A percentile compares a stretch with the other conserved stretches of the same genome.
These are phyloP conservation scores for Capsicum baccatum DNA, from an alignment of 257 asterid genomes.

Conservation along the genomic window DNA sequence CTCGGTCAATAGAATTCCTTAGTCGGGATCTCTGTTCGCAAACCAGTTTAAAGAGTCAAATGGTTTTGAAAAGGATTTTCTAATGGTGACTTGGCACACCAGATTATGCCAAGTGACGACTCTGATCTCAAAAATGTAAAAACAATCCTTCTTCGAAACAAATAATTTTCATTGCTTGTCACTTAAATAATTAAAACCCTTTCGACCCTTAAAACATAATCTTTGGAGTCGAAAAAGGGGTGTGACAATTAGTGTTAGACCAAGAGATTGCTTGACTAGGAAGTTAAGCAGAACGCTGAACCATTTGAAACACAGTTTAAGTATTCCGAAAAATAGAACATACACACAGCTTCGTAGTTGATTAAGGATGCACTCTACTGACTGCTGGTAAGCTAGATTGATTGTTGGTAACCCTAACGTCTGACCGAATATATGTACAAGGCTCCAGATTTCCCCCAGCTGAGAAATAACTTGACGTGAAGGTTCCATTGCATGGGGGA, in stretches of 20 bases:
- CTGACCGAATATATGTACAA: slow-evolving; percentile 30
- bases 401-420: slow-evolving; percentile 1
- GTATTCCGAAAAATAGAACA: slow-evolving; percentile 27
- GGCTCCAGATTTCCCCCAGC: slow-evolving; percentile 39
- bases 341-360: slow-evolving; percentile 23
- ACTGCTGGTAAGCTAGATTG: slow-evolving; percentile 24
- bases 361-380: slow-evolving; percentile 27
- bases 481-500: slow-evolving; percentile 31
- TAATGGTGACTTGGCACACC: too few relatives aligned
- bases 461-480: slow-evolving; percentile 40
- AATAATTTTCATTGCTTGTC: too few relatives aligned
- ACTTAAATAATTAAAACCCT: too few relatives aligned
- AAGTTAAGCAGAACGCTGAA: slow-evolving; percentile 31
- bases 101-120: too few relatives aligned
- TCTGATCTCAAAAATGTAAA: too few relatives aligned
- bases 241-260: slow-evolving; percentile 24
- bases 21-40: too few relatives aligned
- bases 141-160: too few relatives aligned
- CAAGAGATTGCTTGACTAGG: slow-evolving; percentile 31
- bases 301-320: slow-evolving; percentile 34
- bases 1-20: too few relatives aligned
- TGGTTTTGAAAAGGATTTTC: too few relatives aligned
- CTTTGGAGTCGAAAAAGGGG: too few relatives aligned
- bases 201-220: too few relatives aligned
- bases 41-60: too few relatives aligned